A percentile compares a stretch with the other conserved stretches of the same genome.
These are phyloP conservation scores for Hibiscus syriacus DNA, from an alignment of 345 rosid species.

Conservation along the genomic window DNA sequence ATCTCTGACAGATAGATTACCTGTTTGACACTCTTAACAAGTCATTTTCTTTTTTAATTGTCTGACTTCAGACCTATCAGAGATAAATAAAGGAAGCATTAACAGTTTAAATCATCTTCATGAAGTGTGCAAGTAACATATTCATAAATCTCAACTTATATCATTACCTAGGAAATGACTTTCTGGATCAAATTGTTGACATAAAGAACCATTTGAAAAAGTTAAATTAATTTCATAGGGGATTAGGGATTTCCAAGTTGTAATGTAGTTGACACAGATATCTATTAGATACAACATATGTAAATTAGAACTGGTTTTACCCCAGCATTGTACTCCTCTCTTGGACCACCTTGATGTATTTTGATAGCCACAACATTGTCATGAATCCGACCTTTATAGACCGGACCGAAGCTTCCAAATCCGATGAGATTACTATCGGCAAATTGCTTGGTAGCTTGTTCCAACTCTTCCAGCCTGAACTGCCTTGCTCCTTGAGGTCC, in stretches of 20 bases:
- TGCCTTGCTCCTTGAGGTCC: constrained; percentile 26
- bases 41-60: constrained; percentile 3
- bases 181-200: background rate
- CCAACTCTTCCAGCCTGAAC: constrained; percentile 52
- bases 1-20: constrained; percentile 45
- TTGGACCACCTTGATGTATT: constrained; percentile 28
- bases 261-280: background rate
- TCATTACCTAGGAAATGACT: background rate
- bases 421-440: constrained; percentile 39
- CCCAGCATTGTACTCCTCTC: constrained; percentile 42
- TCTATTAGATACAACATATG: background rate
- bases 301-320: constrained; percentile 20
- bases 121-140: background rate
- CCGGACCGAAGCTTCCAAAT: constrained; percentile 46
- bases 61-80: background rate
- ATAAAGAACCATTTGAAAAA: background rate
- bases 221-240: background rate
- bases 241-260: background rate
- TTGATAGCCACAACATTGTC: constrained; percentile 50
- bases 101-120: background rate
- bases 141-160: background rate
- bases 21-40: constrained; percentile 22
- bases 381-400: constrained; percentile 42
- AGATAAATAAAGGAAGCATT: background rate
- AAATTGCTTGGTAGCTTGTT: constrained; percentile 49